A percentile compares a stretch with the other conserved stretches of the same genome.
Evolutionary conservation across 2,329 filamentous ascomycete genomes (phyloP).

Genomic region (Conoideocrella luteorostrata): DNA sequence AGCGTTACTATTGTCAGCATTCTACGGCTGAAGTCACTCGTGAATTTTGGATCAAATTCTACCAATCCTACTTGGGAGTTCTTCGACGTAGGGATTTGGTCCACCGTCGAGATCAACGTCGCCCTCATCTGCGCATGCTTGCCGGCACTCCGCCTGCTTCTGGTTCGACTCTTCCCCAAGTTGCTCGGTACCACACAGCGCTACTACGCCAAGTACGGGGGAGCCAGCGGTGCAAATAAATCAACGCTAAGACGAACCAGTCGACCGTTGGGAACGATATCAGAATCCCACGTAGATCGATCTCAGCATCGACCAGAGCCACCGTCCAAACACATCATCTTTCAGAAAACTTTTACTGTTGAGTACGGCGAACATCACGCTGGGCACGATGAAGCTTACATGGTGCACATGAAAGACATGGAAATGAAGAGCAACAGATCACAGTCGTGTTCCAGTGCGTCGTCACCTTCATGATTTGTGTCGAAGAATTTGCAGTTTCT

Average conservation of each 20-base stretch:
- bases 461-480: too few relatives aligned
- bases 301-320: slow-evolving; percentile 13
- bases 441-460: too few relatives aligned
- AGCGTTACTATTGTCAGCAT: slow-evolving; percentile 33
- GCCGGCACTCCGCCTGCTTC: slow-evolving; percentile 28
- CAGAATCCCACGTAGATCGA: too few relatives aligned
- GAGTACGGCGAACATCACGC: slow-evolving; percentile 16
- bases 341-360: slow-evolving; percentile 28
- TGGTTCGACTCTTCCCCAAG: slow-evolving; percentile 32
- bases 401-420: too few relatives aligned
- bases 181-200: slow-evolving; percentile 22
- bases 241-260: too few relatives aligned
- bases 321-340: slow-evolving; percentile 22
- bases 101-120: slow-evolving; percentile 31
- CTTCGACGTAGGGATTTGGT: slow-evolving; percentile 26
- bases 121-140: slow-evolving; percentile 34
- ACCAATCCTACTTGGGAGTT: slow-evolving; percentile 30
- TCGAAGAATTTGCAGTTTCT: too few relatives aligned
- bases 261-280: too few relatives aligned
- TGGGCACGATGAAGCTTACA: too few relatives aligned
- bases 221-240: too few relatives aligned
- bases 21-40: slow-evolving; percentile 27
- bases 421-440: too few relatives aligned
- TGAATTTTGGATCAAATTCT: slow-evolving; percentile 22
- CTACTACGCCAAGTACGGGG: slow-evolving; percentile 21